Base-by-base conservation (phyloP, 1,139 yeast genomes). In the Keqinozyma sinolaborantium region DNA sequence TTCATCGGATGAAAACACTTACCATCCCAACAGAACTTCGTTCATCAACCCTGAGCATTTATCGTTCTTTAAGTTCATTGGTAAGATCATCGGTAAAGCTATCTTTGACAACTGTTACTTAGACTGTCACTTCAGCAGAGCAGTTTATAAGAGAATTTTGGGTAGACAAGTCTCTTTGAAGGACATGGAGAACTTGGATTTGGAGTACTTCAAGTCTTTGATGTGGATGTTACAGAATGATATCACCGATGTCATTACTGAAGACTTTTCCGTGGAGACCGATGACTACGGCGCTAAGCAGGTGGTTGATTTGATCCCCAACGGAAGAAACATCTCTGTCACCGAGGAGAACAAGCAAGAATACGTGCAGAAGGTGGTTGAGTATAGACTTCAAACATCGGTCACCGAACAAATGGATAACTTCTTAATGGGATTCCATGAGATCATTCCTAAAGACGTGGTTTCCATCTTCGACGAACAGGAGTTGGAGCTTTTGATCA, bases 171-270 rank as follows among this genome's bases (percentile, higher is more conserved):
- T 90, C 4, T 77, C 95, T 0, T 70, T 94, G 46, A 87, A 86
- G 48, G 99, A 94, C 51, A 84, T 94, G 92, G 98, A 92, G 56
- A 84, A 94, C 0, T 67, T 94, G 42, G 99, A 94, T 56, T 70
- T 88, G 38, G 97, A 88, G 41, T 94, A 92, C 53, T 88, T 83
- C 64, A 90, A 90, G 57, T 86, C 96, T 2, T 63, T 94, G 49
- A 74, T 83, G 51, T 94, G 99, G 99, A 94, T 94, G 85, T 65
- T 94, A 36, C 96, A 92, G 47, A 92, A 94, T 59, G 97, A 83
- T 56, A 92, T 94, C 34, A 94, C 98, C 1, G 98, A 90, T 56
- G 83, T 94, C 23, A 86, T 94, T 33, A 90, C 92, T n/a, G 98
- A 94, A 56, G 90, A 95, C 12, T 92, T 94, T 53, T 82, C 95